Evolutionary conservation across 1,139 yeast genomes (phyloP).

Genomic region (Candida sanyaensis): DNA sequence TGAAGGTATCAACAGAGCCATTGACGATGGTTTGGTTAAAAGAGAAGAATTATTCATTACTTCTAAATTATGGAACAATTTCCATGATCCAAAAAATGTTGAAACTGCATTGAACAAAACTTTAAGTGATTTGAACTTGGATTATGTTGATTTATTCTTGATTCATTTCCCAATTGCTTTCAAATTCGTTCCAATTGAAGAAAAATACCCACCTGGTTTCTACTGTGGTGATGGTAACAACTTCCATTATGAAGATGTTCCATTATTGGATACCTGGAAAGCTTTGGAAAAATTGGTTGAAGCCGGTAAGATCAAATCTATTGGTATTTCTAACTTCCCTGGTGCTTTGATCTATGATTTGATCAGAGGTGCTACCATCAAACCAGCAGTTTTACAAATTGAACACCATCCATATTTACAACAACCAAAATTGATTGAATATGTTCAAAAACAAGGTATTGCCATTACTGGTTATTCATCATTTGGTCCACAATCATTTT

Average conservation of each 20-base stretch:
- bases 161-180: slow-evolving; percentile 83
- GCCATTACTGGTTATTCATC: slow-evolving; percentile 85
- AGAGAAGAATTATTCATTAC: slow-evolving; percentile 23
- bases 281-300: slow-evolving; percentile 65
- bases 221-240: slow-evolving; percentile 63
- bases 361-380: slow-evolving; percentile 67
- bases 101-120: slow-evolving; percentile 62
- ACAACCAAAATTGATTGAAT: slow-evolving; percentile 68
- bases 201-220: slow-evolving; percentile 74
- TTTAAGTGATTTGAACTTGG: slow-evolving; percentile 62
- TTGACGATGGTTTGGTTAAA: slow-evolving; percentile 65
- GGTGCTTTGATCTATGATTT: slow-evolving; percentile 73
- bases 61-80: slow-evolving; percentile 81
- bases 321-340: slow-evolving; percentile 83
- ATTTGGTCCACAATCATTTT: slow-evolving; percentile 73
- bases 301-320: slow-evolving; percentile 67
- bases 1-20: slow-evolving; percentile 62
- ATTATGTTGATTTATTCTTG: slow-evolving; percentile 71
- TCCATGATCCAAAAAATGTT: slow-evolving; percentile 66
- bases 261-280: slow-evolving; percentile 76
- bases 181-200: slow-evolving; percentile 70
- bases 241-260: slow-evolving; percentile 65
- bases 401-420: slow-evolving; percentile 93
- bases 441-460: slow-evolving; percentile 60
- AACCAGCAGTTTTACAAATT: slow-evolving; percentile 82